Percentiles rank a stretch among this genome's conserved stretches.
Conservation (phyloP, 2,329 filamentous ascomycete genomes). For the Blumeriella jaapii region DNA sequence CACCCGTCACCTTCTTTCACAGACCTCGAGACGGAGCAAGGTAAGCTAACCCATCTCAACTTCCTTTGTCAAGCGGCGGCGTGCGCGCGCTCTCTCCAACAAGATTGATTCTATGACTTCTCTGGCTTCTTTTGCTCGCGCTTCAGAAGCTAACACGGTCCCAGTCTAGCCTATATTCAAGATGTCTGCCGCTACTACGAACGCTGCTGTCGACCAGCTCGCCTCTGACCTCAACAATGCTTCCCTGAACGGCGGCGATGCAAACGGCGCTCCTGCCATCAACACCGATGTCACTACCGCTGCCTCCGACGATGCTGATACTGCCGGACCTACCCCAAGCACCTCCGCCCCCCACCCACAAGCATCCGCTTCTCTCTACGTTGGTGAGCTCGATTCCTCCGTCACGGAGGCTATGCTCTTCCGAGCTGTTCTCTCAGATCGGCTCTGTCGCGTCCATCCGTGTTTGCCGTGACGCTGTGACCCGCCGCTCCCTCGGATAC, state of each 20-base stretch:
- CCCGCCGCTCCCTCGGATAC: conserved; percentile 95
- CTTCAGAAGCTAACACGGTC: conserved; percentile 9
- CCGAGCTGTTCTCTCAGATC: conserved; percentile 98
- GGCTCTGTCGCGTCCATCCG: conserved; percentile 97
- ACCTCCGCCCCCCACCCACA: conserved; percentile 67
- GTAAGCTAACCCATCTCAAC: conserved; percentile 14
- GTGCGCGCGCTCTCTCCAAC: conserved; percentile 1
- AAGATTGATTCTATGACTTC: background rate
- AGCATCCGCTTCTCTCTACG: conserved; percentile 96
- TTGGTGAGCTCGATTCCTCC: conserved; percentile 93
- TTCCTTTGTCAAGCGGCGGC: conserved; percentile 8
- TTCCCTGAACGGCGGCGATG: conserved; percentile 56
- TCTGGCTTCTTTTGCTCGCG: background rate
- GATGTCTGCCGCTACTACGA: conserved; percentile 50
- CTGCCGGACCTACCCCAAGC: conserved; percentile 58
- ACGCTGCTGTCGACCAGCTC: conserved; percentile 66
- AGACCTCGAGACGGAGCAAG: too few species aligned
- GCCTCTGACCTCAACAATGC: conserved; percentile 65
- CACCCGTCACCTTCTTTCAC: too few species aligned
- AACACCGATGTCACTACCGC: conserved; percentile 59
- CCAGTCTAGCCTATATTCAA: conserved; percentile 27
- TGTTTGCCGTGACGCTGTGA: conserved; percentile 98
- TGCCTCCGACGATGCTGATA: conserved; percentile 46
- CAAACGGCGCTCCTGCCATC: conserved; percentile 54
- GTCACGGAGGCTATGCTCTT: conserved; percentile 99